phyloP scores from a whole-genome alignment of 345 rosid genomes.

The Boechera stricta region DNA sequence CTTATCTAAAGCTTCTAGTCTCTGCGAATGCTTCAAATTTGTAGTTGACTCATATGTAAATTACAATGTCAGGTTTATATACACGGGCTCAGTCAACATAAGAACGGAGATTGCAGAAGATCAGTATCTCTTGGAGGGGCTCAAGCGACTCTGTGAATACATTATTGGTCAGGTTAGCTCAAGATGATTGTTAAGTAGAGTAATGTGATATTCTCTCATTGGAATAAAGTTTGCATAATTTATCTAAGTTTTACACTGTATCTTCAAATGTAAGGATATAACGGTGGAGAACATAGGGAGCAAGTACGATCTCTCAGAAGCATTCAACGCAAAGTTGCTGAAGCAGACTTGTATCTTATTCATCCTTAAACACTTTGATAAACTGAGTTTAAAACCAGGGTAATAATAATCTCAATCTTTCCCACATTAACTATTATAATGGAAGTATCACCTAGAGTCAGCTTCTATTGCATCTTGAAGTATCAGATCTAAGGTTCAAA shows the following conservation, averaged over 20 bases:
- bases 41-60: neutral
- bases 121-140: too few species aligned
- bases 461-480: neutral
- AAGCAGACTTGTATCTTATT: conserved; percentile 81
- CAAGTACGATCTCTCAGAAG: conserved; percentile 91
- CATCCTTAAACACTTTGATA: conserved; percentile 79
- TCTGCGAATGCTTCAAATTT: conserved; percentile 12
- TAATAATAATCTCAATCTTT: conserved; percentile 32
- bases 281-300: conserved; percentile 75
- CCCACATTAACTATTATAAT: neutral
- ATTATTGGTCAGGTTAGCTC: conserved; percentile 74
- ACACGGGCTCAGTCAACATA: too few species aligned
- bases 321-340: conserved; percentile 76
- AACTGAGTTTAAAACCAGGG: conserved; percentile 70
- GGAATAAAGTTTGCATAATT: neutral
- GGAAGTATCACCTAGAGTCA: neutral
- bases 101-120: too few species aligned
- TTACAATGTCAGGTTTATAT: too few species aligned
- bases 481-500: neutral
- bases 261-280: conserved; percentile 55
- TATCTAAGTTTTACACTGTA: too few species aligned
- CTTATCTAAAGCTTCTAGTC: conserved; percentile 26
- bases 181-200: neutral
- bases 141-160: neutral
- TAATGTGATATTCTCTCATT: neutral